These are phyloP conservation scores for Cladorrhinum sp. DNA, from an alignment of 2,329 filamentous ascomycete species.

Conservation along the genomic window DNA sequence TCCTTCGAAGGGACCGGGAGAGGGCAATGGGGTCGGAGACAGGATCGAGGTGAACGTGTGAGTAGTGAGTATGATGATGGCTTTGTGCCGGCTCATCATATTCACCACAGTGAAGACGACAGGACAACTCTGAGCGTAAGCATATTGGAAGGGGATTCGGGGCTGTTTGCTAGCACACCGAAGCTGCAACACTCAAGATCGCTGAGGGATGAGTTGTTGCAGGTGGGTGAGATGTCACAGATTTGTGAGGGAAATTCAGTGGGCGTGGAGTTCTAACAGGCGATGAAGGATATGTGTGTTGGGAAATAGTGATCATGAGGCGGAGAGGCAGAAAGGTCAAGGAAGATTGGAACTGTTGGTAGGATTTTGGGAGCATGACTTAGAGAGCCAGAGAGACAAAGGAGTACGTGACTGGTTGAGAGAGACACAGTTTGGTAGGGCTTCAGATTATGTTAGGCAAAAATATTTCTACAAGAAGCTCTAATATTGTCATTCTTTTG, in stretches of 20 bases:
- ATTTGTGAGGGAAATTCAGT: not conserved
- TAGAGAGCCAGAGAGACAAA: not conserved
- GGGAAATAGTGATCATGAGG: not conserved
- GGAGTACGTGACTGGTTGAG: too few species aligned
- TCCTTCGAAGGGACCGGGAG: not conserved
- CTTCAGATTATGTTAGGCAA: not conserved
- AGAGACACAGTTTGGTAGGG: not conserved
- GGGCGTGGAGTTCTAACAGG: not conserved
- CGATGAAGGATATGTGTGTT: not conserved
- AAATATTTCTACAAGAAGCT: not conserved
- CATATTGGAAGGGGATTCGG: constrained; percentile 4
- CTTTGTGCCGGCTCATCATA: not conserved
- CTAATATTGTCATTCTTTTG: not conserved
- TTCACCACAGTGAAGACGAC: not conserved
- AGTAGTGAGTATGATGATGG: not conserved
- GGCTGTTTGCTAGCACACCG: constrained; percentile 5
- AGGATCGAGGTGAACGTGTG: not conserved
- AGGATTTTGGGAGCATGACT: not conserved
- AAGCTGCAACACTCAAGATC: not conserved
- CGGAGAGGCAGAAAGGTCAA: too few species aligned
- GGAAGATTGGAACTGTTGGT: not conserved
- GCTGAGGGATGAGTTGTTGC: constrained; percentile 2
- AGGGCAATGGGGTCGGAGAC: not conserved
- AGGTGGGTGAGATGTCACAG: not conserved
- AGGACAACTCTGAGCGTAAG: not conserved